Evolutionary conservation across 2,329 filamentous ascomycete genomes (phyloP), one percentile per base, ranked within the genome.

Genomic region (Talaromyces sp.): DNA sequence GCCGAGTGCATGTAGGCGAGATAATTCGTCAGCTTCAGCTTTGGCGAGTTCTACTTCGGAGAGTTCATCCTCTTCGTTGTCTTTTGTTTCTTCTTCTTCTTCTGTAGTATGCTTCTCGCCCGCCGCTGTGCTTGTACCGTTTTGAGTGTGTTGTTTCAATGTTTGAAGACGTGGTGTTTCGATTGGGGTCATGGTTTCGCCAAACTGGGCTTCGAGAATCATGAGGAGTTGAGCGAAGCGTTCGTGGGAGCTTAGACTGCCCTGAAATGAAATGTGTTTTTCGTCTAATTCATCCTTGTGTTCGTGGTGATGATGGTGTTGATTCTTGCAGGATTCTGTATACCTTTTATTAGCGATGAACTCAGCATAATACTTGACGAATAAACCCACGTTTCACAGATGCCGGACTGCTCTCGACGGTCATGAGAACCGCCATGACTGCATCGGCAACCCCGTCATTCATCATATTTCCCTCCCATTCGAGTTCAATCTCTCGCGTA

Each of bases 391-490:
- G 89, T 75, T 94, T 95, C 53, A 99, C 93, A 11, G 94, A 93
- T 13, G 94, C 94, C 5, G 93, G 94, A 56, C 89, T 96, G 73
- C 88, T 95, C 75, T 99, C 94, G 21, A 96, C 89, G 0, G 89
- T 92, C 65, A 96, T 85, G 10, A 99, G 81, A 2, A 97, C 91
- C 0, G 91, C 91, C 81, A 97, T 90, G 56, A 97, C 89, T 15
- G 94, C 91, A 74, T 99, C 94, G n/a, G 94, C 94, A 67, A 99
- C 95, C 61, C 91, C 90, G 69, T 99, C 94, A 72, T 97, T 99
- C 68, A 97, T 87, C 78, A 96, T 89, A 71, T 97, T 99, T 59
- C 92, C 94, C 72, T 97, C 93, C 94, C 94, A 99, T 74, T 96
- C 91, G 2, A 97, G 80, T 71, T 95, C 91, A 5, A 97, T 84